Base-by-base conservation (phyloP, 2,329 filamentous ascomycete species). In the Thyridium curvatum region DNA sequence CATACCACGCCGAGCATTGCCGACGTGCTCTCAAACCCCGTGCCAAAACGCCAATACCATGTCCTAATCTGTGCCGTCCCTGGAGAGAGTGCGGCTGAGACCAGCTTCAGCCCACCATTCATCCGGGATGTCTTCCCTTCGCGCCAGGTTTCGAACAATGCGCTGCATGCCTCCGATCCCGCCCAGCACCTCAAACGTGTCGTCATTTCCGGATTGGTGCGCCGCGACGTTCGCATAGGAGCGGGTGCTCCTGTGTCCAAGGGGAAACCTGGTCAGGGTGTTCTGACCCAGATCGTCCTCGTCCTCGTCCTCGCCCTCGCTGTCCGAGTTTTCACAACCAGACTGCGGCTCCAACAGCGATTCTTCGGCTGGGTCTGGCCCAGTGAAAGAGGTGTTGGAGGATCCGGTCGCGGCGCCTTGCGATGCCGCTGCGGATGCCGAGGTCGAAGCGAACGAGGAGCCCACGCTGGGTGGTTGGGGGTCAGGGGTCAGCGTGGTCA, bases 401-500 rank as follows among this genome's bases (percentile, higher is more conserved):
- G 76, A 72, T 33, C 53, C 54, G 3, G 54, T 53, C 1, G 58
- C 62, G 2, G 62, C 59, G 38, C 55, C 63, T 44, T 69, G 69
- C 1, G 71, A 67, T 4, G 58, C 54, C 3, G 54, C 55, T 4
- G 61, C 61, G 30, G 71, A 69, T 4, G 72, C 66, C n/a, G 67
- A 66, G 2, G 72, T 71, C 9, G 86, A 90, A 1, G 82, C 76
- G 56, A 95, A 95, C 1, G 89, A 95, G 1, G 88, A 90, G 21
- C 85, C 79, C 2, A 79, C 77, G 50, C 85, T 94, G 1, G 89
- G 87, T 3, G 86, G 74, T 44, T 86, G 83, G 13, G 84, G 80
- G 56, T 95, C 89, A 1, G 87, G 86, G 0, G 85, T 82, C 44
- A 96, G 74, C 0, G 86, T 94, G 7, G 76, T 82, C 41, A 89